Evolutionary conservation across 306 rosid genomes (phyloP).

Genomic region (Boehmeria nivea): DNA sequence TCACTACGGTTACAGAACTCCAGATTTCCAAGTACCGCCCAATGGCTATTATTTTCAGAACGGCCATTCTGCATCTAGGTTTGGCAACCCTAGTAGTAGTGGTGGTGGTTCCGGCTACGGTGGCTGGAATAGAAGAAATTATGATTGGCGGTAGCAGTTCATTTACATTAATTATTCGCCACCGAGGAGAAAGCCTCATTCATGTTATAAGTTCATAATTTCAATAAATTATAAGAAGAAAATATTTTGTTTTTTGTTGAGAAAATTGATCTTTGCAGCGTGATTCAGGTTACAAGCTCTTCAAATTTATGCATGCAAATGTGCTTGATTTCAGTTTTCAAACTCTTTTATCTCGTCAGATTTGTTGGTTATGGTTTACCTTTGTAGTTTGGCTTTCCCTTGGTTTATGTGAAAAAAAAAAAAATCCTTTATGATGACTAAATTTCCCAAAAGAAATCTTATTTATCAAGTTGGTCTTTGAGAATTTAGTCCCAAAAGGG

Average conservation of each 20-base stretch:
- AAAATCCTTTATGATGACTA: no score
- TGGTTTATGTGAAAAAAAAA: no score
- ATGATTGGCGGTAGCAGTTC: constrained; percentile 45
- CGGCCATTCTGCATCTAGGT: constrained; percentile 50
- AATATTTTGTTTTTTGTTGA: neutral
- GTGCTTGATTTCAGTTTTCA: no score
- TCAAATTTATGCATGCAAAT: no score
- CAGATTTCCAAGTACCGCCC: constrained; percentile 30
- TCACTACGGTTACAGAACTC: constrained; percentile 25
- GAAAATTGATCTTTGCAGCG: no score
- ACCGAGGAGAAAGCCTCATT: neutral
- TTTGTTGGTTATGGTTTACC: no score
- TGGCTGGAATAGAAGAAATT: constrained; percentile 36
- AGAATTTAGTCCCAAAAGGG: no score
- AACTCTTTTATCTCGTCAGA: no score
- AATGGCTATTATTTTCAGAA: constrained; percentile 26
- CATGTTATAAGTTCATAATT: neutral
- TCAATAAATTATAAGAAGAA: neutral
- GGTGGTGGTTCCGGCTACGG: constrained; percentile 38
- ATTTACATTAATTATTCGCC: neutral
- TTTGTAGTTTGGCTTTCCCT: no score
- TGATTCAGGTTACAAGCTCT: no score
- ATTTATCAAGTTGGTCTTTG: no score
- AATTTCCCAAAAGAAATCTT: no score
- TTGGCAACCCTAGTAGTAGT: constrained; percentile 34